These are phyloP conservation scores for Herpetospermum pedunculosum DNA, from an alignment of 306 rosid genomes.

Conservation along the genomic window DNA sequence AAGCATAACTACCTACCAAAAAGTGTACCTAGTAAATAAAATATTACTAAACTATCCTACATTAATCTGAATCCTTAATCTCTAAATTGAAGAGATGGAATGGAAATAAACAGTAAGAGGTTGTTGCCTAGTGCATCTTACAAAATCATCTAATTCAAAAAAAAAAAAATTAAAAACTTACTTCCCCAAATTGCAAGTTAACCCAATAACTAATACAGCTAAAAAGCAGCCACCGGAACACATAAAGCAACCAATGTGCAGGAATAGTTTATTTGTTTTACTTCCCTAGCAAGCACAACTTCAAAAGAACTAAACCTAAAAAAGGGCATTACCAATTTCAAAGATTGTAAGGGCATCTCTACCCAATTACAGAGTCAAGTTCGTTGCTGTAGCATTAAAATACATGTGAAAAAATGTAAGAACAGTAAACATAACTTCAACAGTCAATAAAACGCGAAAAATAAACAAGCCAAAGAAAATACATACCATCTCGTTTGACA, in stretches of 20 bases:
- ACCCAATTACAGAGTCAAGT: not conserved
- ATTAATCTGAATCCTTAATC: not conserved
- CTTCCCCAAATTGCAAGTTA: not conserved
- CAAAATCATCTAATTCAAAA: not conserved
- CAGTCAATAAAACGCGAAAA: slow-evolving; percentile 1
- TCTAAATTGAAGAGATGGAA: not conserved
- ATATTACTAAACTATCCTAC: not conserved
- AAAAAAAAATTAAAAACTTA: not conserved
- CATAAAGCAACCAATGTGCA: not conserved
- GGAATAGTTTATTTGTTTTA: not conserved
- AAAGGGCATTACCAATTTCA: not conserved
- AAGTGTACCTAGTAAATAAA: not conserved
- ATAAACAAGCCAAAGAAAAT: not conserved
- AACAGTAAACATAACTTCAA: slow-evolving; percentile 18
- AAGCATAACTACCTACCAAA: not conserved
- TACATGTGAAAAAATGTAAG: not conserved
- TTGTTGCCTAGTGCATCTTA: not conserved
- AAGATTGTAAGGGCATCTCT: not conserved
- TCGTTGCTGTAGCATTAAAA: not conserved
- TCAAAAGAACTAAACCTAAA: not conserved
- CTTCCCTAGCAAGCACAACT: not conserved
- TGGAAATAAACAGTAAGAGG: not conserved
- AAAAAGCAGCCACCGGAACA: not conserved
- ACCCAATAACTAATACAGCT: not conserved
- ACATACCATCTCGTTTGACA: slow-evolving; percentile 71